Conservation (phyloP, 2,329 filamentous ascomycete species). For the Phialemoniopsis sp. region DNA sequence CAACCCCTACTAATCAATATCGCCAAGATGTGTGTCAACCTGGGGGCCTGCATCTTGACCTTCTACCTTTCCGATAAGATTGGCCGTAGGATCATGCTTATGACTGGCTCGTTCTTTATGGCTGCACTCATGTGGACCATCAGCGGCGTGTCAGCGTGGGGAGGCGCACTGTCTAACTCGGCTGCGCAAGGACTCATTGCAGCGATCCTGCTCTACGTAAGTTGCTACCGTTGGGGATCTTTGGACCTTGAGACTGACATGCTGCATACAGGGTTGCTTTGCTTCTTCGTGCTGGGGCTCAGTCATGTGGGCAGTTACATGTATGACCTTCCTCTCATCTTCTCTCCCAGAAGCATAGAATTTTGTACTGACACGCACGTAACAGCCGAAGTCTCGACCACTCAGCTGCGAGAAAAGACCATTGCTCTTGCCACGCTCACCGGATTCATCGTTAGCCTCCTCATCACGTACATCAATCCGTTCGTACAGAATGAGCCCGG, state of each 20-base stretch:
- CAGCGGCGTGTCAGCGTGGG: not conserved
- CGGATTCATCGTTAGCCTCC: constrained; percentile 4
- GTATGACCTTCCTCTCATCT: no score
- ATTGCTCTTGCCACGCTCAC: constrained; percentile 4
- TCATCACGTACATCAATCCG: constrained; percentile 11
- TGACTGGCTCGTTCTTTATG: constrained; percentile 5
- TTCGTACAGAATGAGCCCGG: constrained; percentile 9
- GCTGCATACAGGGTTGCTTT: no score
- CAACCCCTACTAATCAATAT: not conserved
- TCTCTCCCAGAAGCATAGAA: no score
- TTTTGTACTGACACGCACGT: no score
- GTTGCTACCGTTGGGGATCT: no score
- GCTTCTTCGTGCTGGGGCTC: constrained; percentile 1
- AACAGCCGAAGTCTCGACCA: constrained; percentile 5
- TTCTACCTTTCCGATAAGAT: constrained; percentile 8
- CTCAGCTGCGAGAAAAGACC: constrained; percentile 8
- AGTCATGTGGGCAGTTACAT: constrained; percentile 1
- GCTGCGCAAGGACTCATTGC: not conserved
- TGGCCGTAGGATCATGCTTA: constrained; percentile 7
- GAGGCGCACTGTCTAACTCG: not conserved
- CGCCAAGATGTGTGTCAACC: no score
- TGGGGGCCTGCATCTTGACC: no score
- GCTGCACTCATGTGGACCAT: constrained; percentile 3
- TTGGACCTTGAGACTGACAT: not conserved
- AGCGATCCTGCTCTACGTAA: not conserved